Evolutionary conservation across 2,329 filamentous ascomycete genomes (phyloP).

Genomic region (Colletotrichum orbiculare): DNA sequence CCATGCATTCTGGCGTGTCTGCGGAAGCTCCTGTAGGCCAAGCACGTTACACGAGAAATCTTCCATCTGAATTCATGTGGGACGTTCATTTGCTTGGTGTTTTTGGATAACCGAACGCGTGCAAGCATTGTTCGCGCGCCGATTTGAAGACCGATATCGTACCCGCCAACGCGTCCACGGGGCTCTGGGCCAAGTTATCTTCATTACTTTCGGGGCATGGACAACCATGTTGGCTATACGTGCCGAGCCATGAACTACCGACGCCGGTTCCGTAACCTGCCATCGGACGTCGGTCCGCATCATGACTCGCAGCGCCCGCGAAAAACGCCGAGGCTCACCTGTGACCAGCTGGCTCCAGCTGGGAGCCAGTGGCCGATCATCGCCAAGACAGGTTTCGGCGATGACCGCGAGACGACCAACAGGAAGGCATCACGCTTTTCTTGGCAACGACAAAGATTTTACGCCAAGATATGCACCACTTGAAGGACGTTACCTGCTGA

Average conservation of each 20-base stretch:
- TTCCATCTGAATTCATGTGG: too few species aligned
- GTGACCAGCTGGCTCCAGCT: background rate
- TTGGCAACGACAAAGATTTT: background rate
- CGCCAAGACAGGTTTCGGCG: slow-evolving; percentile 8
- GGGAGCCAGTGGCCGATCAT: background rate
- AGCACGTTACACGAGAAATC: too few species aligned
- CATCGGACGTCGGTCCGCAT: slow-evolving; percentile 1
- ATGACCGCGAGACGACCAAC: slow-evolving; percentile 1
- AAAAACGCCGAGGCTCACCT: background rate
- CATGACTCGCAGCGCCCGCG: slow-evolving; percentile 15
- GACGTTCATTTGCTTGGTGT: too few species aligned
- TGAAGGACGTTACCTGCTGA: too few species aligned
- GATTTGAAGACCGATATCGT: background rate
- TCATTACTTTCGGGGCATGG: background rate
- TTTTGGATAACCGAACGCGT: too few species aligned
- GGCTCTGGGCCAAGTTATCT: background rate
- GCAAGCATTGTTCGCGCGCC: too few species aligned
- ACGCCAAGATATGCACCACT: background rate
- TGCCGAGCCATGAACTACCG: background rate
- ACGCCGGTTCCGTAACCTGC: background rate
- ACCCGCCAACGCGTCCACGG: background rate
- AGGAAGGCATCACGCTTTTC: slow-evolving; percentile 12
- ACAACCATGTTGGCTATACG: background rate
- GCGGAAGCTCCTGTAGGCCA: too few species aligned
- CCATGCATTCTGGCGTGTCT: too few species aligned